Evolutionary conservation across 495 filamentous ascomycete species (phyloP).

Genomic region (Astrocystis sublimbata): DNA sequence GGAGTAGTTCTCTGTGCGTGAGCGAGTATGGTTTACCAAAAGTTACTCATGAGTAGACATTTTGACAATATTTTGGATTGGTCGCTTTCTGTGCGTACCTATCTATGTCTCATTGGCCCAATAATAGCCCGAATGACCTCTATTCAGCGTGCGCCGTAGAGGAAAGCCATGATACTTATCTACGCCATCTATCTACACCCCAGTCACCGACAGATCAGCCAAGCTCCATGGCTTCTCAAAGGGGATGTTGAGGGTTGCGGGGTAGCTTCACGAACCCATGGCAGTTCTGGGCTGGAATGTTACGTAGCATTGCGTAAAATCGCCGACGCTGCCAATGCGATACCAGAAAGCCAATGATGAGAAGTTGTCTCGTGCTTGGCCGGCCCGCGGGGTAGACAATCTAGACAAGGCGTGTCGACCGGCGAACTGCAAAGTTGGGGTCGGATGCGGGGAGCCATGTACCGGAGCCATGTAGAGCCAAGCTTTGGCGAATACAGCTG

Average conservation of each 20-base stretch:
- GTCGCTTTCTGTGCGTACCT: not conserved
- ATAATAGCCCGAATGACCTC: not conserved
- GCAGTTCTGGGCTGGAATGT: not conserved
- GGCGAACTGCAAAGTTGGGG: not conserved
- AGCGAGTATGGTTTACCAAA: not conserved
- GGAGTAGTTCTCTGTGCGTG: not conserved
- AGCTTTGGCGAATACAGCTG: too few species aligned
- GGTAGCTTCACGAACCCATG: constrained; percentile 6
- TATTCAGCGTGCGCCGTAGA: not conserved
- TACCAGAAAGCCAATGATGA: not conserved
- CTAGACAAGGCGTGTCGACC: not conserved
- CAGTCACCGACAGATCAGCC: not conserved
- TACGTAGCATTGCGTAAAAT: not conserved
- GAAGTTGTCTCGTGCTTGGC: not conserved
- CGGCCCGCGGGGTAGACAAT: too few species aligned
- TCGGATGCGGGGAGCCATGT: not conserved
- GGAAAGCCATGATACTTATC: constrained; percentile 4
- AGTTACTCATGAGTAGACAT: not conserved
- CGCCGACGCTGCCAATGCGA: not conserved
- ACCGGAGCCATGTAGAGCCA: not conserved
- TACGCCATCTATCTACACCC: not conserved
- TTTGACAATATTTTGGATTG: not conserved
- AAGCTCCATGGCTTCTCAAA: not conserved
- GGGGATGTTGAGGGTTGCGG: constrained; percentile 1
- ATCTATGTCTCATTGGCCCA: not conserved